Percentiles rank a stretch among this genome's conserved stretches.
Conservation (phyloP, 345 rosid species). For the Stellera chamaejasme region DNA sequence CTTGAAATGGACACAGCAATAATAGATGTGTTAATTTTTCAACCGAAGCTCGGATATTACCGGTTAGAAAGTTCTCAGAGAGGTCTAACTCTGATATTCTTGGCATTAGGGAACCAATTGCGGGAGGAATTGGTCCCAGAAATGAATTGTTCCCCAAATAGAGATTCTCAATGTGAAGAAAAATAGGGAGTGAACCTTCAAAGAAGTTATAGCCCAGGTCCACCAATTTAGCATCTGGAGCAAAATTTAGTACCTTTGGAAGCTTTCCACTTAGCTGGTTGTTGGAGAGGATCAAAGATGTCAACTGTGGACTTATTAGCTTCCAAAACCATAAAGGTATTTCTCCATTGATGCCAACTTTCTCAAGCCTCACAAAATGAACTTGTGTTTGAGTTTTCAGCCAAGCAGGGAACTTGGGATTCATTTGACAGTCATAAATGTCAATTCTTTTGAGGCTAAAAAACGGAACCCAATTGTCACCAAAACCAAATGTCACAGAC, state of each 20-base stretch:
- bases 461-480: conserved; percentile 17
- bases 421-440: conserved; percentile 11
- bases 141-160: conserved; percentile 6
- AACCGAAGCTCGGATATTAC: conserved; percentile 17
- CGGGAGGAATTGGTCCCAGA: conserved; percentile 8
- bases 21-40: not conserved
- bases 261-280: conserved; percentile 13
- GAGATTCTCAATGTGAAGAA: not conserved
- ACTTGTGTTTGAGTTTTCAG: conserved; percentile 16
- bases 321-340: conserved; percentile 24
- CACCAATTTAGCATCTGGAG: not conserved
- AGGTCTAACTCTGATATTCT: not conserved
- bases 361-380: not conserved
- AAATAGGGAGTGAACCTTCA: conserved; percentile 10
- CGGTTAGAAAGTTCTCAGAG: conserved; percentile 15
- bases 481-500: conserved; percentile 13
- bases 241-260: not conserved
- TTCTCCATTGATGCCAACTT: conserved; percentile 13
- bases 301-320: not conserved
- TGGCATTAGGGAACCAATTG: not conserved
- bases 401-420: conserved; percentile 23
- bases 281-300: conserved; percentile 10
- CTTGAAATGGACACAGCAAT: not conserved
- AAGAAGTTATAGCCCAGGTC: conserved; percentile 14
- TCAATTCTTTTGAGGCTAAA: conserved; percentile 10